Evolutionary conservation across 805 yeast species (phyloP).

Genomic region (Myxozyma kluyveri): DNA sequence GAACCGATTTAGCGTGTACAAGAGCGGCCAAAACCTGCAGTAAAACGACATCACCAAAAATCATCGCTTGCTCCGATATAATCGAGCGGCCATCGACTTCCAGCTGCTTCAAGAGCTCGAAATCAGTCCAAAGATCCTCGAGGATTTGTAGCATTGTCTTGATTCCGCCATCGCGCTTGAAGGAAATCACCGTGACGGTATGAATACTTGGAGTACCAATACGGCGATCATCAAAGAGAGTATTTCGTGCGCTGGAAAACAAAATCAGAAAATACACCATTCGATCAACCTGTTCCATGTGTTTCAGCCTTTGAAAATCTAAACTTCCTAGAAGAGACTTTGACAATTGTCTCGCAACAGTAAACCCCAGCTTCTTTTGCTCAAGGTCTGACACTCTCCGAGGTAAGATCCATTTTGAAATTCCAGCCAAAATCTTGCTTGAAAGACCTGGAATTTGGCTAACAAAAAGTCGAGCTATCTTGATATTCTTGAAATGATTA

Average conservation of each 20-base stretch:
- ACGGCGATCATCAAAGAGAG: slow-evolving; percentile 25
- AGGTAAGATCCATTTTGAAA: slow-evolving; percentile 24
- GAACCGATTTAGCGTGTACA: slow-evolving; percentile 32
- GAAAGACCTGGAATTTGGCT: slow-evolving; percentile 27
- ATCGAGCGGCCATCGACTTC: slow-evolving; percentile 19
- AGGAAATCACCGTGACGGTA: slow-evolving; percentile 33
- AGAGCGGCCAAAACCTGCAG: slow-evolving; percentile 32
- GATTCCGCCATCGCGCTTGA: slow-evolving; percentile 36
- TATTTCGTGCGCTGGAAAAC: slow-evolving; percentile 20
- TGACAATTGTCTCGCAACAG: slow-evolving; percentile 34
- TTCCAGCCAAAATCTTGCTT: slow-evolving; percentile 22
- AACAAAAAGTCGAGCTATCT: slow-evolving; percentile 25
- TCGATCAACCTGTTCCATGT: slow-evolving; percentile 21
- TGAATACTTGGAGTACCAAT: slow-evolving; percentile 17
- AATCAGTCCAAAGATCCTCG: slow-evolving; percentile 21
- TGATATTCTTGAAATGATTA: slow-evolving; percentile 26
- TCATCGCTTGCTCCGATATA: slow-evolving; percentile 25
- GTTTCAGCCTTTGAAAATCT: slow-evolving; percentile 18
- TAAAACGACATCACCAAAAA: slow-evolving; percentile 29
- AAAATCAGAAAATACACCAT: slow-evolving; percentile 26
- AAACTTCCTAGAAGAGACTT: slow-evolving; percentile 27
- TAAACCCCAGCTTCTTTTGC: slow-evolving; percentile 33
- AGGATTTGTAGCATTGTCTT: slow-evolving; percentile 31
- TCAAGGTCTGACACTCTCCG: slow-evolving; percentile 26
- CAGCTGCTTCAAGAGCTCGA: slow-evolving; percentile 9